Conservation (phyloP, 2,329 filamentous ascomycete species). For the Raffaelea ambrosiae region DNA sequence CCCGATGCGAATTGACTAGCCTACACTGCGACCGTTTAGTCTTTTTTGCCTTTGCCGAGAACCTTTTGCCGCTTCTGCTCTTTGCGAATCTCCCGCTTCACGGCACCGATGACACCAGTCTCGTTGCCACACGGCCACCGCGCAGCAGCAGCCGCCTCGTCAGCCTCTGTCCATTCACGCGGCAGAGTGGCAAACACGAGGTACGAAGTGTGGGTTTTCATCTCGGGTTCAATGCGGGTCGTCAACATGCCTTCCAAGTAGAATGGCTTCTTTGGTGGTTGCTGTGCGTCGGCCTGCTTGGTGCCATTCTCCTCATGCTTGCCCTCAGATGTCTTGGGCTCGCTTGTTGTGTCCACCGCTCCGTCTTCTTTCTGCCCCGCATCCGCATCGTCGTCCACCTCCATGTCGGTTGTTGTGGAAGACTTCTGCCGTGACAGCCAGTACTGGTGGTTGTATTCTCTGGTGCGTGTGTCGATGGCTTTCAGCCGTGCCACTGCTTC, state of each 20-base stretch:
- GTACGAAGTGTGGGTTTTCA: constrained; percentile 97
- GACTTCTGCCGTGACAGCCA: constrained; percentile 8
- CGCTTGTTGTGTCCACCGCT: constrained; percentile 20
- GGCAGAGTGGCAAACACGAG: constrained; percentile 87
- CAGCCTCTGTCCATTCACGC: constrained; percentile 73
- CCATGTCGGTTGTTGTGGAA: constrained; percentile 10
- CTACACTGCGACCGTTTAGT: no score
- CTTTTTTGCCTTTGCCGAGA: constrained; percentile 19
- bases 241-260: constrained; percentile 72
- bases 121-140: constrained; percentile 55
- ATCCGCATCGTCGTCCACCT: constrained; percentile 14
- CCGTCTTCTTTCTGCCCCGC: background rate
- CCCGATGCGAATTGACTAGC: background rate
- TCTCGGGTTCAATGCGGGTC: constrained; percentile 74
- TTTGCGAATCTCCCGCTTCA: constrained; percentile 46
- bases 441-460: constrained; percentile 40
- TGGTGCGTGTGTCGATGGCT: constrained; percentile 62
- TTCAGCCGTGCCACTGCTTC: constrained; percentile 70
- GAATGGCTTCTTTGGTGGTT: background rate
- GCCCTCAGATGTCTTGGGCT: constrained; percentile 14
- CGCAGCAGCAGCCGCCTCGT: constrained; percentile 60
- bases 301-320: background rate
- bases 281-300: background rate
- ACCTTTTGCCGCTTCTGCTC: constrained; percentile 47
- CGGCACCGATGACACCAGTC: constrained; percentile 40